These are phyloP conservation scores for Monosporascus sp. DNA, from an alignment of 2,329 filamentous ascomycete genomes.

Conservation along the genomic window DNA sequence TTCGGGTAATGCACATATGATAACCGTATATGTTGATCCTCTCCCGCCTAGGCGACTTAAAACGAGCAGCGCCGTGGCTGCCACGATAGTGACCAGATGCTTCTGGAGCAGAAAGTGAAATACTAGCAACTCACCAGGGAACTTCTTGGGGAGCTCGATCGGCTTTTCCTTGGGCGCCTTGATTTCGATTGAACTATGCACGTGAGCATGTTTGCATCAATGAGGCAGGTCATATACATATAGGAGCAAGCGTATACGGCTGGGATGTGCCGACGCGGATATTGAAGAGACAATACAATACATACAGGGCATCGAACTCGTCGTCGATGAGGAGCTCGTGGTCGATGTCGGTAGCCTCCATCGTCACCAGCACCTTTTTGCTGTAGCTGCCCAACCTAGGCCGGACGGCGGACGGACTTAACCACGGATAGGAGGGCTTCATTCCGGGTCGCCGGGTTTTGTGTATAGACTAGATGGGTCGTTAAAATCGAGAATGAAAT, in stretches of 20 bases:
- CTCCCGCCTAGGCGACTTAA: too few species aligned
- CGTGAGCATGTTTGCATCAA: slow-evolving; percentile 1
- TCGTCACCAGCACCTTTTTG: slow-evolving; percentile 5
- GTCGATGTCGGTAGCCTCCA: slow-evolving; percentile 27
- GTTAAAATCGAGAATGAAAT: too few species aligned
- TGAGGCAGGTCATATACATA: background rate
- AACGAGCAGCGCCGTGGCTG: too few species aligned
- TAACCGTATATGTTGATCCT: too few species aligned
- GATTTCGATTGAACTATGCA: slow-evolving; percentile 33
- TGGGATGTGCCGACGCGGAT: background rate
- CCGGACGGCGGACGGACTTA: too few species aligned
- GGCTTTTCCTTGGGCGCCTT: slow-evolving; percentile 20
- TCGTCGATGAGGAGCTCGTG: slow-evolving; percentile 41
- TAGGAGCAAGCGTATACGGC: too few species aligned
- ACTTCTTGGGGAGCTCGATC: slow-evolving; percentile 22
- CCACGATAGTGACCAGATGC: too few species aligned
- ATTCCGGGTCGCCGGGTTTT: too few species aligned
- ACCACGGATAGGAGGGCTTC: too few species aligned
- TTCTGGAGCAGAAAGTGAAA: background rate
- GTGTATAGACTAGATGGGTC: too few species aligned
- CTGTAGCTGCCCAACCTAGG: too few species aligned
- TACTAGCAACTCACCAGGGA: slow-evolving; percentile 26
- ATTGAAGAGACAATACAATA: slow-evolving; percentile 4
- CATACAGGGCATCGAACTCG: slow-evolving; percentile 52
- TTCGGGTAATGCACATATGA: too few species aligned